Base-by-base conservation (phyloP, 2,329 filamentous ascomycete genomes). In the Fusarium haematococcum region DNA sequence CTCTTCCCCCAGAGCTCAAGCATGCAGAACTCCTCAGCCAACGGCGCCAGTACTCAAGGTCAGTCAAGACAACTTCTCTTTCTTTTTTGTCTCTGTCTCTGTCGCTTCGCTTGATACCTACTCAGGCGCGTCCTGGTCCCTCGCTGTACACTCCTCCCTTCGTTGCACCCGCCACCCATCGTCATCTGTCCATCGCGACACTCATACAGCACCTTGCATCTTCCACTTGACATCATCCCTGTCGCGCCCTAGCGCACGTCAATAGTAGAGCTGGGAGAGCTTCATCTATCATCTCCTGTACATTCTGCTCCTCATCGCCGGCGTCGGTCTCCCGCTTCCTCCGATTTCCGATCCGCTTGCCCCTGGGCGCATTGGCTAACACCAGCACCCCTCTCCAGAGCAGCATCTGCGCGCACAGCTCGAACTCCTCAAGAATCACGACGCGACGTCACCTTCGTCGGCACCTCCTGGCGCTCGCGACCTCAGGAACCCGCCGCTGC, bases 381-480 rank as follows among this genome's bases (percentile, higher is more conserved):
- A 74, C 62, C 58, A 58, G 48, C 67, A 58, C 56, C 68, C 66
- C 70, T 69, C 69, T 62, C 65, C 75, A 84, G 83, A 84, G 79
- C 83, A 84, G 78, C 83, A 85, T 68, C 75, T 86, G 77, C 83
- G 81, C 78, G 83, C 83, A 77, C 84, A 85, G 79, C 83, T 86
- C 76, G 84, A 86, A 80, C 81, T 86, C 69, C 75, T 85, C 56
- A 83, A 84, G 76, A 83, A 80, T 66, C 83, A 84, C 82, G 81
- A 83, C 77, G 75, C 74, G 74, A 78, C 80, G 64, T 71, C 80
- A 48, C 76, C 80, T 52, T 77, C 81, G 45, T 77, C 81, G 45
- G 71, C 76, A 25, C 71, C 76, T 64, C 70, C 71, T 71, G 74
- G 70, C 67, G 69, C 79, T 68, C 79, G 77, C 77, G 81, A 83